A percentile compares a stretch with the other conserved stretches of the same genome.
Evolutionary conservation across 257 asterid species (phyloP).

Genomic region (Gardenia jasminoides): DNA sequence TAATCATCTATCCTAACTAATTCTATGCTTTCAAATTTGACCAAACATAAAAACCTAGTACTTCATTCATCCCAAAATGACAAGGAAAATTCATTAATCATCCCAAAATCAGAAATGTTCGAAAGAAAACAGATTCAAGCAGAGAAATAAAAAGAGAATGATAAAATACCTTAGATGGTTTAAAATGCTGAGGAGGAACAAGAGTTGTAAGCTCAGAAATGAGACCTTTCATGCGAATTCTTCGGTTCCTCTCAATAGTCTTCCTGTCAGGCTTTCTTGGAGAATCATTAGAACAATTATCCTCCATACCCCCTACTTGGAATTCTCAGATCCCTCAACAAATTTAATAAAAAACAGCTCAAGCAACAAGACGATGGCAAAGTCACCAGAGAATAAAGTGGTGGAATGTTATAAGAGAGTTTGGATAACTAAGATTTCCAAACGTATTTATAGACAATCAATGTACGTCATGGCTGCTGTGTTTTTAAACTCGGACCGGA

Average conservation of each 20-base stretch:
- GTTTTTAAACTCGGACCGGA: no score
- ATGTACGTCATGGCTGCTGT: no score
- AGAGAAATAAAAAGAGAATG: not conserved
- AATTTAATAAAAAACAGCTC: not conserved
- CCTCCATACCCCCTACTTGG: not conserved
- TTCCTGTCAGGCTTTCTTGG: constrained; percentile 17
- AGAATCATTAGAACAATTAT: not conserved
- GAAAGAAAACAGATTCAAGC: no score
- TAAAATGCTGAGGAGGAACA: constrained; percentile 27
- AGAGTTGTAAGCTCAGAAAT: constrained; percentile 21
- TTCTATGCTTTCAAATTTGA: not conserved
- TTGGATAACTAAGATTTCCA: not conserved
- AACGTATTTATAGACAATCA: not conserved
- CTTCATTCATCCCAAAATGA: not conserved
- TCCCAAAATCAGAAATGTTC: not conserved
- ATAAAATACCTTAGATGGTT: constrained; percentile 22
- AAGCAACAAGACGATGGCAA: not conserved
- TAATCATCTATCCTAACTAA: not conserved
- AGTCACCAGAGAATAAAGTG: not conserved
- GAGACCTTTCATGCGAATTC: constrained; percentile 28
- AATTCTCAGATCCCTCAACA: not conserved
- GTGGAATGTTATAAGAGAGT: not conserved
- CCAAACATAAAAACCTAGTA: not conserved
- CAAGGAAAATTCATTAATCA: not conserved
- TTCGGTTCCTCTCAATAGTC: constrained; percentile 28